Conservation (phyloP, 768 basidiomycete species). For the Lyophyllum decastes region DNA sequence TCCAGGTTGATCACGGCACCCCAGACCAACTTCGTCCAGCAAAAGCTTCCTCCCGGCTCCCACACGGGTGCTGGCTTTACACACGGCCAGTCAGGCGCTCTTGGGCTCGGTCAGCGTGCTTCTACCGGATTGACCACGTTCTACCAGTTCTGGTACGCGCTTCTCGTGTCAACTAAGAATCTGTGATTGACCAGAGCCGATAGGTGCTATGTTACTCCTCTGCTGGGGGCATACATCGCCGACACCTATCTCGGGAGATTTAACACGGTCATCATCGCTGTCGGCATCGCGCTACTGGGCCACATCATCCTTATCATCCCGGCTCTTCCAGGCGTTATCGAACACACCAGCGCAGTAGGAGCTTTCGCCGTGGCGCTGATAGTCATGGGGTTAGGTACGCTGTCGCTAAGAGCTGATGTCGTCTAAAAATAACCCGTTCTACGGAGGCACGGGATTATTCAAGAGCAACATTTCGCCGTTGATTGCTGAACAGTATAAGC, state of each 20-base stretch:
- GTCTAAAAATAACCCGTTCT: constrained; percentile 56
- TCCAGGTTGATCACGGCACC: neutral
- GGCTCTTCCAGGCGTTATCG: constrained; percentile 57
- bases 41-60: constrained; percentile 64
- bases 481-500: constrained; percentile 74
- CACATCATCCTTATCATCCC: constrained; percentile 67
- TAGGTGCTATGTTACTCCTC: constrained; percentile 67
- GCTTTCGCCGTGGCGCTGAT: constrained; percentile 51
- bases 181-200: neutral
- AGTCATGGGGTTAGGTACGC: constrained; percentile 51
- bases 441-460: constrained; percentile 73
- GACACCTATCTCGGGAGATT: constrained; percentile 74
- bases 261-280: constrained; percentile 69
- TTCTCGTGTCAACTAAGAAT: too few species aligned
- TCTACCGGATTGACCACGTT: constrained; percentile 74
- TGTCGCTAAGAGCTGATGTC: constrained; percentile 42
- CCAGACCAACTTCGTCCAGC: constrained; percentile 77
- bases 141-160: constrained; percentile 64
- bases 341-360: constrained; percentile 8
- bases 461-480: constrained; percentile 79
- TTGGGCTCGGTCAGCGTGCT: constrained; percentile 66
- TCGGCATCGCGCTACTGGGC: constrained; percentile 60
- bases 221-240: constrained; percentile 72
- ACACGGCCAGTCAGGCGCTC: constrained; percentile 64
- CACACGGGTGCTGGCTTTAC: constrained; percentile 61